Evolutionary conservation across 1,284 basidiomycete species (phyloP), one percentile per base, ranked within the genome.

Genomic region (Cutaneotrichosporon cavernicola): DNA sequence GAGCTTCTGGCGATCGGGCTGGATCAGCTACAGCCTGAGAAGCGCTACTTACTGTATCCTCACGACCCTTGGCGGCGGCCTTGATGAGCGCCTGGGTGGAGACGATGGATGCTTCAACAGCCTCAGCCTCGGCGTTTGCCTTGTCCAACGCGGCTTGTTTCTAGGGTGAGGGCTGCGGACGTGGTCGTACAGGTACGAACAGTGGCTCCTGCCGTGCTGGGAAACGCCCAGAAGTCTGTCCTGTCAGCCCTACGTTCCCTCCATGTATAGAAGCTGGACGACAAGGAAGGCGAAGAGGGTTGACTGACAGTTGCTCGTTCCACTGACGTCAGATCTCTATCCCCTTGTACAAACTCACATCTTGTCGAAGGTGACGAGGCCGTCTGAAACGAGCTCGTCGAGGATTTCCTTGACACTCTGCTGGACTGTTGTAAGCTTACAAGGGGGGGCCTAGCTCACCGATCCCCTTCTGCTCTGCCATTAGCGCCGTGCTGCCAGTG

Each of bases 141-240:
- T 82, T 81, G n/a, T 83, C 80, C 40, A 92, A 75, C 46, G 86
- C 84, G 46, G 84, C 73, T 67, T 75, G 74, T 74, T 79, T 79
- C 78, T 80, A 50, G 26, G 4, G 51, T 52, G 32, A 62, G 58
- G 14, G 31, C 56, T 52, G 26, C 9, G 2, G 8, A 6, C 51
- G 16, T 32, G 8, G 5, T 2, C 4, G 31, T 18, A 22, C 1
- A 21, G 46, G 21, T 56, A 71, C 84, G 64, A 69, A 92, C 92
- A 72, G 87, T 83, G 5, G 89, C 86, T 6, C 92, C 91, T 55
- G 86, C 85, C 64, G 92, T 89, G 3, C 90, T 92, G 4, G 92
- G 92, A 74, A 94, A 94, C 73, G 90, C 90, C 92, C 92, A 95
- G 76, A 90, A 94, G 81, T 93, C 91, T 94, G 60, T 9, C 5